These are phyloP conservation scores for Starmerella vaccinii DNA, from an alignment of 805 yeast species.

Conservation along the genomic window DNA sequence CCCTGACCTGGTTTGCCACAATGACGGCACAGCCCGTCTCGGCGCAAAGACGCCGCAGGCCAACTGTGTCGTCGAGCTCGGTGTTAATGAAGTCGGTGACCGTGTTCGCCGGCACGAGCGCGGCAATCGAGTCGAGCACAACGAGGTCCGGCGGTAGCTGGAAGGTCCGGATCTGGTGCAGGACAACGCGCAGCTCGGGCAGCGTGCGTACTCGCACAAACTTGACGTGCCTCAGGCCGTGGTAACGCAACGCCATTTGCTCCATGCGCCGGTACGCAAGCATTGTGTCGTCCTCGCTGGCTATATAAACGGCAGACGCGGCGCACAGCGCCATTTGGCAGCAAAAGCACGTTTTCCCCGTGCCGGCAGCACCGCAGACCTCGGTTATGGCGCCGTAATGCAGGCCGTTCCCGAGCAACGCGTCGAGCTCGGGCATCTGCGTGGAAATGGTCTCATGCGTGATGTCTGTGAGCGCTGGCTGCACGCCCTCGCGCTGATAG, in stretches of 20 bases:
- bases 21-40: conserved; percentile 49
- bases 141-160: conserved; percentile 33
- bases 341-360: conserved; percentile 76
- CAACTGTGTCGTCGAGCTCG: conserved; percentile 19
- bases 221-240: not conserved
- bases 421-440: conserved; percentile 45
- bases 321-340: conserved; percentile 55
- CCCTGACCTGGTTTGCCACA: conserved; percentile 72
- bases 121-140: conserved; percentile 64
- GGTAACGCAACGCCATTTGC: not conserved
- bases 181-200: conserved; percentile 9
- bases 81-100: no score
- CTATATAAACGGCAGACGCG: conserved; percentile 58
- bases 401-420: conserved; percentile 46
- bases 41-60: conserved; percentile 42
- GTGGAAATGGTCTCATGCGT: conserved; percentile 26
- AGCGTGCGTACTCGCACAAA: conserved; percentile 2
- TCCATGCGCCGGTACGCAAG: conserved; percentile 35
- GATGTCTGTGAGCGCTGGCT: not conserved
- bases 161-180: not conserved
- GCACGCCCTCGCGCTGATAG: not conserved
- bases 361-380: conserved; percentile 71
- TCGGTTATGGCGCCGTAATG: conserved; percentile 53
- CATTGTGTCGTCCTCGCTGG: conserved; percentile 67
- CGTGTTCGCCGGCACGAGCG: conserved; percentile 33